These are phyloP conservation scores for Ceratocystiopsis minuta DNA, from an alignment of 2,329 filamentous ascomycete genomes.

Conservation along the genomic window DNA sequence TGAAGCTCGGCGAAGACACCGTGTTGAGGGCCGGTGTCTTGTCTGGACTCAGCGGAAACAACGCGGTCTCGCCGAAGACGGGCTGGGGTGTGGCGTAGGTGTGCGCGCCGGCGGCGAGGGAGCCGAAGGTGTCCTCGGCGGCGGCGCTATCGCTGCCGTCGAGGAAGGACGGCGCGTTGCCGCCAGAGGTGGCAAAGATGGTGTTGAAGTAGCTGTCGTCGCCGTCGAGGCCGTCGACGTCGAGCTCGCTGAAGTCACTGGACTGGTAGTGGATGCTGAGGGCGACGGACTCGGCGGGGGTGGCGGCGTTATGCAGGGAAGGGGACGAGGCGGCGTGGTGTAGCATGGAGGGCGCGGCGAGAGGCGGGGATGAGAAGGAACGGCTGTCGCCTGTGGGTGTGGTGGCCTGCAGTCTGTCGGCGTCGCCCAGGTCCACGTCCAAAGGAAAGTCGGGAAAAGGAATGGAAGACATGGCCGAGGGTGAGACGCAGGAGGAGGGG, in stretches of 20 bases:
- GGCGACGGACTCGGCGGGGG: constrained; percentile 30
- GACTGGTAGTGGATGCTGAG: constrained; percentile 28
- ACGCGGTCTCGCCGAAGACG: constrained; percentile 11
- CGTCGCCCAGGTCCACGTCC: constrained; percentile 9
- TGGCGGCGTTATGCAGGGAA: constrained; percentile 20
- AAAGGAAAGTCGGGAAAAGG: constrained; percentile 13
- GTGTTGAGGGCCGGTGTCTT: constrained; percentile 30
- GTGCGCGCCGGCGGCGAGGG: neutral
- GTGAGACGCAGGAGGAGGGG: neutral
- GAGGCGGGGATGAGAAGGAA: constrained; percentile 20
- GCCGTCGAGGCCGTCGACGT: constrained; percentile 16
- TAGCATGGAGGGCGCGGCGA: constrained; percentile 25
- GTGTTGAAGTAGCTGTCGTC: constrained; percentile 22
- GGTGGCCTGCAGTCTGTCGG: constrained; percentile 5
- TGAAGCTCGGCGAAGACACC: constrained; percentile 21
- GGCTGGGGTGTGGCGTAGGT: constrained; percentile 7
- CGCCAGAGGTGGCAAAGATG: constrained; percentile 28
- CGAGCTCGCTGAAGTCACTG: constrained; percentile 27
- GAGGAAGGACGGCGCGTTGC: constrained; percentile 27
- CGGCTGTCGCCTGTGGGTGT: constrained; percentile 12
- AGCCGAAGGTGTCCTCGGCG: constrained; percentile 4
- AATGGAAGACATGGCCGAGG: constrained; percentile 16
- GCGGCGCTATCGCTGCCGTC: constrained; percentile 13
- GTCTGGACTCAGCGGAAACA: constrained; percentile 32
- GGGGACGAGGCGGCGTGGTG: constrained; percentile 23